phyloP scores from a whole-genome alignment of 2,329 filamentous ascomycete genomes.

The Colletotrichum horii region DNA sequence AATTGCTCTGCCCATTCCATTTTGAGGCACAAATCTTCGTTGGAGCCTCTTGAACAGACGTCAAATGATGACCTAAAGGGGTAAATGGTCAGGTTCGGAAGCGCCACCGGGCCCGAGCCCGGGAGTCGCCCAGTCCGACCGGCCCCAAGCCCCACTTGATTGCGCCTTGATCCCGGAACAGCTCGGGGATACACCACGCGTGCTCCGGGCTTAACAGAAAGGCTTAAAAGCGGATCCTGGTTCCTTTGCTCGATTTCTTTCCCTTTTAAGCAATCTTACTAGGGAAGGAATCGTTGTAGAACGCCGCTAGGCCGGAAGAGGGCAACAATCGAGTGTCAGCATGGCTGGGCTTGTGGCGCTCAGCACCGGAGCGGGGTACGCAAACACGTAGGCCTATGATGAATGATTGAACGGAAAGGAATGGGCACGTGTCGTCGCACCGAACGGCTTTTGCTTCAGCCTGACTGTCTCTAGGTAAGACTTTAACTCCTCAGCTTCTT shows the following conservation, averaged over 20 bases:
- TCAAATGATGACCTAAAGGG: neutral
- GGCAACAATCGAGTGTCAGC: conserved; percentile 4
- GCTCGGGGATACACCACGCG: neutral
- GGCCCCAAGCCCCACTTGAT: neutral
- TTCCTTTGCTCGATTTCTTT: neutral
- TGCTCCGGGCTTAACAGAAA: neutral
- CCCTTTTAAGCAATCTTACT: neutral
- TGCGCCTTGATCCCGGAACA: neutral
- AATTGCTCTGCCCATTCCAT: neutral
- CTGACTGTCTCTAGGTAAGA: neutral
- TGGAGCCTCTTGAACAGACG: neutral
- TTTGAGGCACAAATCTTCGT: neutral
- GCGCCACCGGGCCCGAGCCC: neutral
- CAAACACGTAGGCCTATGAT: neutral
- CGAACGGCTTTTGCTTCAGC: neutral
- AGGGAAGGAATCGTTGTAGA: neutral
- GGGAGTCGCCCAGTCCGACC: neutral
- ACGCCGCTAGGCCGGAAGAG: conserved; percentile 6
- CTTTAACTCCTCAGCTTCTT: neutral
- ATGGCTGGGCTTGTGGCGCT: neutral
- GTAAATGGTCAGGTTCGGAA: neutral
- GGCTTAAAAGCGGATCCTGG: neutral
- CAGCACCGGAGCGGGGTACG: neutral
- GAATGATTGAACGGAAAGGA: neutral
- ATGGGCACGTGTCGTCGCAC: neutral